phyloP scores from a whole-genome alignment of 2,329 filamentous ascomycete genomes.

The Penicillium brasilianum region DNA sequence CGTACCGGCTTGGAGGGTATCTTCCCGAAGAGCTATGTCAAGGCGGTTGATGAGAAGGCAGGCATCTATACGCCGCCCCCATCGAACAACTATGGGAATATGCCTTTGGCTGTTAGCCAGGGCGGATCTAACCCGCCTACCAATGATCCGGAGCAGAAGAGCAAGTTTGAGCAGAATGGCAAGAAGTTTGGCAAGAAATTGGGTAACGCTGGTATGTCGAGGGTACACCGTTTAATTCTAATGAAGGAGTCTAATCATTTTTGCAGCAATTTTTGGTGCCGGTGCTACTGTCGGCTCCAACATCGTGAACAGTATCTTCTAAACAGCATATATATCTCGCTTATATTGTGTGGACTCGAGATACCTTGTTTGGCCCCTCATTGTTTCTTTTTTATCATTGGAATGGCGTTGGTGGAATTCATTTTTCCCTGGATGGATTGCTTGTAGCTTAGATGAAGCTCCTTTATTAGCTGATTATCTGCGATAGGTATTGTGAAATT shows the following conservation, averaged over 20 bases:
- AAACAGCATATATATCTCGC: constrained; percentile 37
- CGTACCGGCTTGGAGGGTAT: constrained; percentile 86
- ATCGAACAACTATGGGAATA: constrained; percentile 58
- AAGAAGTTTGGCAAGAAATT: constrained; percentile 98
- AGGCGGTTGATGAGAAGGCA: constrained; percentile 68
- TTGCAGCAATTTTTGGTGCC: constrained; percentile 82
- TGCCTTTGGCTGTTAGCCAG: constrained; percentile 77
- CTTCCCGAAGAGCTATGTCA: constrained; percentile 91
- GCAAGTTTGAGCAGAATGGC: constrained; percentile 74
- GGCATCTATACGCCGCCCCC: constrained; percentile 43
- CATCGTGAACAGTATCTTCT: constrained; percentile 90
- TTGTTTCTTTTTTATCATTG: constrained; percentile 27
- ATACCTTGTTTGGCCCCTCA: constrained; percentile 4
- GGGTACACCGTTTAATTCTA: neutral
- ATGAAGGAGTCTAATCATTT: constrained; percentile 25
- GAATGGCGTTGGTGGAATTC: constrained; percentile 42
- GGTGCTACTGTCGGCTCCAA: constrained; percentile 90
- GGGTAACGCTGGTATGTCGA: constrained; percentile 65
- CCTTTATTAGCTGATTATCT: neutral
- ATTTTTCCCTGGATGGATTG: constrained; percentile 7
- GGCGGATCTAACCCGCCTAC: constrained; percentile 47
- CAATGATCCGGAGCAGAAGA: constrained; percentile 53
- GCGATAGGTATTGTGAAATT: neutral
- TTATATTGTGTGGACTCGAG: neutral
- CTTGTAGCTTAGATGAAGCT: neutral